phyloP scores from a whole-genome alignment of 345 rosid species.

The Eucalyptus tenuipes region DNA sequence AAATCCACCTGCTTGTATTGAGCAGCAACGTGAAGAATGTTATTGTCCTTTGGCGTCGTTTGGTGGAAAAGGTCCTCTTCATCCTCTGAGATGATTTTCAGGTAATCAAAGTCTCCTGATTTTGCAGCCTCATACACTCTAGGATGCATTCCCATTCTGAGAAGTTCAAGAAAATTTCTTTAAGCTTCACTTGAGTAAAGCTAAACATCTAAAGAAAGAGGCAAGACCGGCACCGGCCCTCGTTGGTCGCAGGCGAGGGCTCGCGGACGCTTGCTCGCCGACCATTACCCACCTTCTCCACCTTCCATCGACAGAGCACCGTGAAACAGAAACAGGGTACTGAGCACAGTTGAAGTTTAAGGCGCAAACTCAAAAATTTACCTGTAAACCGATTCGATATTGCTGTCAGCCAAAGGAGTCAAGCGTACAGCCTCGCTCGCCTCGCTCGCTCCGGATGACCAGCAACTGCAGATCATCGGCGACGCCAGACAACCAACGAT shows the following conservation, averaged over 20 bases:
- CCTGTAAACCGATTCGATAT: background rate
- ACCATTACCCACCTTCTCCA: background rate
- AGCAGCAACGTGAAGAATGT: background rate
- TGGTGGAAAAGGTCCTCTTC: background rate
- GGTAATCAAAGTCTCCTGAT: background rate
- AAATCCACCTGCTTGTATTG: background rate
- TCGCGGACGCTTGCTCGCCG: fast-evolving
- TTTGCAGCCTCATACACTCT: background rate
- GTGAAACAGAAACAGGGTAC: background rate
- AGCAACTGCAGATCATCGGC: background rate
- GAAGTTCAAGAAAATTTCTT: background rate
- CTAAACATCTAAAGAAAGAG: background rate
- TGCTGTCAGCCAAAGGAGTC: background rate
- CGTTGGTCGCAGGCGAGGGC: background rate
- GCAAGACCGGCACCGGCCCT: background rate
- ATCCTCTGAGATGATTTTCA: background rate
- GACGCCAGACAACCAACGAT: background rate
- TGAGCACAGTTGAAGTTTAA: background rate
- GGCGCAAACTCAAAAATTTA: background rate
- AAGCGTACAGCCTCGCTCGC: background rate
- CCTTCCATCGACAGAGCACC: background rate
- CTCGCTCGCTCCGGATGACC: background rate
- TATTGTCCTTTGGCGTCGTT: background rate
- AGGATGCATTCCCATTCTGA: background rate
- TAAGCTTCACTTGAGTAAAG: background rate